Base-by-base conservation (phyloP, 805 yeast species). In the Spathaspora boniae region DNA sequence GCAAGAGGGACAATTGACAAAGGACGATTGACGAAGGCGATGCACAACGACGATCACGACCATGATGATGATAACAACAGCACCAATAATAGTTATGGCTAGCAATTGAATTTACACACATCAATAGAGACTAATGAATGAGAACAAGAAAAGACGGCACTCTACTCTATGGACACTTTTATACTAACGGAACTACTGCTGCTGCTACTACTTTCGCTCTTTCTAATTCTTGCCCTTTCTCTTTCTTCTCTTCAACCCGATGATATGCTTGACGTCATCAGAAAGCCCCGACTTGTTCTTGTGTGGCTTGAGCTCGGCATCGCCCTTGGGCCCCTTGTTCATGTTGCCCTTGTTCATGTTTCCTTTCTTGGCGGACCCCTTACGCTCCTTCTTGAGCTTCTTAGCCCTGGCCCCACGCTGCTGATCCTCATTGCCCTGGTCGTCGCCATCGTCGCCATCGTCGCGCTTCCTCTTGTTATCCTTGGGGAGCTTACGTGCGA, bases 241-340 rank as follows among this genome's bases (percentile, higher is more conserved):
- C 65, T 75, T 75, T 61, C 68, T 81, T 60, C 89, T 77, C 61
- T 81, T 83, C 47, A 71, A 63, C 27, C 83, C 86, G 46, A 83
- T 83, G 35, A 82, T 56, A 49, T 76, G 70, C 54, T 78, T 82
- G 14, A 78, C 71, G 39, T 74, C 77, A 22, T 74, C 79, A 20
- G 76, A 61, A 22, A 78, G 40, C 2, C 66, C 74, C 5, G 72
- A 58, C 26, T 45, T 48, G 7, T 34, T 31, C 12, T 19, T 55
- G 49, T 2, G 48, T 36, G 9, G 15, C 14, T 43, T 43, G 23
- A 47, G 48, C 11, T 43, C 42, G 27, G 44, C 43, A 33, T 46
- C 46, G 27, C 48, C 9, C 22, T 25, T 15, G 29, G 31, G 31
- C 54, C 25, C 25, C 12, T 22, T 22, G 25, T 22, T 22, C 25